Base-by-base conservation (phyloP, 1,139 yeast genomes). In the Torulaspora globosa region DNA sequence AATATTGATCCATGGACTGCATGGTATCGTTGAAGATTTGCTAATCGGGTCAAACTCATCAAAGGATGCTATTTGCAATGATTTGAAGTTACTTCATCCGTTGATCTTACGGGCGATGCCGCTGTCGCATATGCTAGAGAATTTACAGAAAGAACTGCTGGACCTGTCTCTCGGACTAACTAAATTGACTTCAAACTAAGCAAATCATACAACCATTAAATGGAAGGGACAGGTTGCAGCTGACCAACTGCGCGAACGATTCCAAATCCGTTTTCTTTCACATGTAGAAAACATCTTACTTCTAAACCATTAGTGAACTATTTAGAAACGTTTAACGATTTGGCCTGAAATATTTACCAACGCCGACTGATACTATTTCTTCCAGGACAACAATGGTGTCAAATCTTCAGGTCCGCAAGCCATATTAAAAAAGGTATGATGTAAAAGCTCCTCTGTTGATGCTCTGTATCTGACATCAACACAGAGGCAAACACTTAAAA, bases 381-480 rank as follows among this genome's bases (percentile, higher is more conserved):
- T 83, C 85, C 90, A 85, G 46, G 82, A 80, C 55, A 87, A 71
- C 54, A 92, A 71, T 11, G 82, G 74, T 1, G 90, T 79, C 62
- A 92, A 72, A 46, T 81, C 85, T 28, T 73, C 75, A 39, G 85
- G 74, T 27, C 76, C 74, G 54, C 96, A 88, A 19, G 92, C 84
- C 67, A 78, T 78, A 53, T 74, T 63, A 31, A 92, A 78, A 66
- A 92, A 92, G 44, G 82, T 81, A 63, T 90, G 97, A 53, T 79
- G 80, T 38, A 92, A 71, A 47, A 92, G 74, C 64, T 90, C 97
- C 59, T 84, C 92, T 3, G 97, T 86, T 28, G 85, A 79, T 1
- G 97, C 97, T 60, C 98, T 77, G 61, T 84, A 87, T 60, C 86
- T 78, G 42, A 90, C 97, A 67, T 94, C 97, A 36, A 92, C 98